Conservation (phyloP, 768 basidiomycete species). For the Mycena metata region DNA sequence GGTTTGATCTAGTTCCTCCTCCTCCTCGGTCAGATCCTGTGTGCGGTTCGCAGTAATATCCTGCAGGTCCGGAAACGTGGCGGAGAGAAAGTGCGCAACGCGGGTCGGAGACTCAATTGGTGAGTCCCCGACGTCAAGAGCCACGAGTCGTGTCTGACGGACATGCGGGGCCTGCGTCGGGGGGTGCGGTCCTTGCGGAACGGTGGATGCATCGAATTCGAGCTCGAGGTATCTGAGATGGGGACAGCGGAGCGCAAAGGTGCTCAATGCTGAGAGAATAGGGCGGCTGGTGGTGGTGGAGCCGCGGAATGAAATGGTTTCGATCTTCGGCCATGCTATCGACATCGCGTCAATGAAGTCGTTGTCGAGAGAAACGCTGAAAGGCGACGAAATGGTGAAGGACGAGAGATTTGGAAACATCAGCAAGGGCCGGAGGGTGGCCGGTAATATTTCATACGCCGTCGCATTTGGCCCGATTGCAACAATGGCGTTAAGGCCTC, state of each 20-base stretch:
- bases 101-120: not conserved
- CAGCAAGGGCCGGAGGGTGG: no score
- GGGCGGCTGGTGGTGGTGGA: not conserved
- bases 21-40: not conserved
- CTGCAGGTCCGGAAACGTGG: not conserved
- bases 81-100: conserved; percentile 1
- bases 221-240: not conserved
- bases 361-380: not conserved
- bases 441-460: no score
- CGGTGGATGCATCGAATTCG: not conserved
- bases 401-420: no score
- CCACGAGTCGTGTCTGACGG: not conserved
- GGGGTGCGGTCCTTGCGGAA: not conserved
- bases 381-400: not conserved
- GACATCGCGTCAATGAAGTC: not conserved
- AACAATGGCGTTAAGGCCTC: not conserved
- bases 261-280: not conserved
- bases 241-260: not conserved
- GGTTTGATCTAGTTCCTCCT: not conserved
- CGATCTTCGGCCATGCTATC: not conserved
- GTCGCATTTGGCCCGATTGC: no score
- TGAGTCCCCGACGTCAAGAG: not conserved
- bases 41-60: not conserved
- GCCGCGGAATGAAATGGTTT: not conserved
- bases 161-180: not conserved